Conservation (phyloP, 345 rosid species). For the Salix brachista region DNA sequence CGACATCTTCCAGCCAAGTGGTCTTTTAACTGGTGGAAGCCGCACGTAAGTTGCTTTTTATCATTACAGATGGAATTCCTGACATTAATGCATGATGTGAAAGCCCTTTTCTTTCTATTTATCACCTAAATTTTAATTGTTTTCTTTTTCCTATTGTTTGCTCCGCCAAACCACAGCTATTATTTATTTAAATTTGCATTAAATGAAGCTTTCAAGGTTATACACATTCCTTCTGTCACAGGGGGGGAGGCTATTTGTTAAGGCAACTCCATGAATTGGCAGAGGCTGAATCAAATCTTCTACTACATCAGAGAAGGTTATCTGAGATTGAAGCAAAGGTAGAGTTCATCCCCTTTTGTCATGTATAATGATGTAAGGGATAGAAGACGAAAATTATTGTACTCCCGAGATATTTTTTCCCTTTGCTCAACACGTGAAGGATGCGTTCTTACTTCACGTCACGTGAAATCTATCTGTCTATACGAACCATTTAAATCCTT, state of each 20-base stretch:
- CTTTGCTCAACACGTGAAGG: neutral
- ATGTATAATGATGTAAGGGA: neutral
- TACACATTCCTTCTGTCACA: conserved; percentile 11
- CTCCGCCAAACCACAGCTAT: neutral
- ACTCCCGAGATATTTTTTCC: neutral
- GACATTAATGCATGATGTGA: neutral
- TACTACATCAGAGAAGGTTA: conserved; percentile 57
- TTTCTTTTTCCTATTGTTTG: neutral
- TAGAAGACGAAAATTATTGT: neutral
- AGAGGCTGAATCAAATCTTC: conserved; percentile 70
- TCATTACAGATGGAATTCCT: neutral
- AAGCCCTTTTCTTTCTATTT: neutral
- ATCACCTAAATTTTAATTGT: neutral
- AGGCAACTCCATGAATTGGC: conserved; percentile 79
- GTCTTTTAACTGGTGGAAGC: conserved; percentile 96
- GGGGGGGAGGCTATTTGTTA: conserved; percentile 82
- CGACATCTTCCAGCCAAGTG: conserved; percentile 92
- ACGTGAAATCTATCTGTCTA: neutral
- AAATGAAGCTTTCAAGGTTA: conserved; percentile 5
- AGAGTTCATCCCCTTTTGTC: neutral
- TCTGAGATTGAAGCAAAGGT: conserved; percentile 84
- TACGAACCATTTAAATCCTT: neutral
- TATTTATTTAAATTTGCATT: neutral
- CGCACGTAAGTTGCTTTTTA: conserved; percentile 51
- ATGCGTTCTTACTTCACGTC: neutral